A percentile compares a stretch with the other conserved stretches of the same genome.
Evolutionary conservation across 1,284 basidiomycete species (phyloP).

Genomic region (Vanrija sp.): DNA sequence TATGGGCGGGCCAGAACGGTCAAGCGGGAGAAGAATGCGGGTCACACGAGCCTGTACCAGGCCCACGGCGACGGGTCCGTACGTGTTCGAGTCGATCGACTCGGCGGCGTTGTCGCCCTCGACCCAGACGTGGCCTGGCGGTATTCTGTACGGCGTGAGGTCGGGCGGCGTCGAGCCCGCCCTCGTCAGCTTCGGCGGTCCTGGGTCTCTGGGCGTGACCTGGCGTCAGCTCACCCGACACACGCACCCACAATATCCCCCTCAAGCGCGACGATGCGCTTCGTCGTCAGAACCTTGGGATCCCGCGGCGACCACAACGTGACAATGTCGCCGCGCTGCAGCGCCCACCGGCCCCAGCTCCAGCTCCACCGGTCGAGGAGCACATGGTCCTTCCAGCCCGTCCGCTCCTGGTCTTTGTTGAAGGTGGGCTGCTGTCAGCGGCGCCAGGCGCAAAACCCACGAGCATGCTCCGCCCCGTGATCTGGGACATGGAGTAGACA

Average conservation of each 20-base stretch:
- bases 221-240: constrained; percentile 9
- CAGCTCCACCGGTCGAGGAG: constrained; percentile 51
- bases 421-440: constrained; percentile 45
- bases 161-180: constrained; percentile 30
- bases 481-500: constrained; percentile 49
- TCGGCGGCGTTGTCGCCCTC: constrained; percentile 54
- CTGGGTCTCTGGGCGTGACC: constrained; percentile 38
- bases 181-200: no score
- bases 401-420: constrained; percentile 47
- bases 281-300: constrained; percentile 52
- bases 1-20: constrained; percentile 21
- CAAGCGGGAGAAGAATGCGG: constrained; percentile 50
- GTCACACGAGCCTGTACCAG: constrained; percentile 49
- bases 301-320: constrained; percentile 54
- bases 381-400: constrained; percentile 51
- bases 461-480: constrained; percentile 51
- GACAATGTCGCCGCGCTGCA: constrained; percentile 53
- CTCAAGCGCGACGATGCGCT: constrained; percentile 54
- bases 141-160: constrained; percentile 44
- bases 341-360: constrained; percentile 12
- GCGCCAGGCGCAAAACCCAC: no score
- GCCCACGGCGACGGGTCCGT: constrained; percentile 52
- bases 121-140: constrained; percentile 53
- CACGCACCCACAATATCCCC: constrained; percentile 50
- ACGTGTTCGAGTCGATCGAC: constrained; percentile 52